Base-by-base conservation (phyloP, 2,329 filamentous ascomycete genomes). In the Fusarium lateritium region DNA sequence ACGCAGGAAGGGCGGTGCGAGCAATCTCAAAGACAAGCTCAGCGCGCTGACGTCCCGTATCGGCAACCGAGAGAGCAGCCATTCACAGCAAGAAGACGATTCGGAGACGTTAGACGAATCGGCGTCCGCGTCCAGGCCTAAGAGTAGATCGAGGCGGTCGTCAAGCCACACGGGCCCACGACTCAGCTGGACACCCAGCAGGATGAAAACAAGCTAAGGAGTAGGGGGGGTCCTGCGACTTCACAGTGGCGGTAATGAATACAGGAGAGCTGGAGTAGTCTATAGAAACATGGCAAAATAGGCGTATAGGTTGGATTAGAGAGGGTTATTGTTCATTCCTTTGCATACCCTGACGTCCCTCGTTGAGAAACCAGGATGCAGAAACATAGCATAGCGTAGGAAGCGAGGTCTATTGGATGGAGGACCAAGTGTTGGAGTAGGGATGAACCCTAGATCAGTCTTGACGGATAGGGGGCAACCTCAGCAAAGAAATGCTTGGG, bases 1-100 rank as follows among this genome's bases (percentile, higher is more conserved):
- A 24, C 71, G 76, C 21, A 70, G 76, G 34, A 77, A 76, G 56
- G 74, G 55, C 33, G 75, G 75, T 22, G 73, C 72, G 19, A 72
- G 71, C 28, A 78, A 77, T 6, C 62, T 81, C 15, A 76, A 79
- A 51, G 79, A 80, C 47, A 79, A 76, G 62, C 70, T 81, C 17
- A 77, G 72, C 43, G 78, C 79, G 17, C 70, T 81, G 28, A 78
- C 78, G 2, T 75, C 76, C 26, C 73, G 73, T 21, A 75, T 75
- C 45, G 53, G 68, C n/a, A 68, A 74, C 21, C 60, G 73, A 26
- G 73, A 75, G 50, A 60, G 43, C 45, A 65, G 50, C 7, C 61
- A 47, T n/a, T 42, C 60, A n/a, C 71, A 70, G 19, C 70, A 67
- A 54, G 73, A 75, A 5, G 67, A 71, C 4, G 60, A 68, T 28